Percentiles rank a stretch among this genome's conserved stretches.
These are phyloP conservation scores for Penicillium pulvis DNA, from an alignment of 495 filamentous ascomycete genomes.

Conservation along the genomic window DNA sequence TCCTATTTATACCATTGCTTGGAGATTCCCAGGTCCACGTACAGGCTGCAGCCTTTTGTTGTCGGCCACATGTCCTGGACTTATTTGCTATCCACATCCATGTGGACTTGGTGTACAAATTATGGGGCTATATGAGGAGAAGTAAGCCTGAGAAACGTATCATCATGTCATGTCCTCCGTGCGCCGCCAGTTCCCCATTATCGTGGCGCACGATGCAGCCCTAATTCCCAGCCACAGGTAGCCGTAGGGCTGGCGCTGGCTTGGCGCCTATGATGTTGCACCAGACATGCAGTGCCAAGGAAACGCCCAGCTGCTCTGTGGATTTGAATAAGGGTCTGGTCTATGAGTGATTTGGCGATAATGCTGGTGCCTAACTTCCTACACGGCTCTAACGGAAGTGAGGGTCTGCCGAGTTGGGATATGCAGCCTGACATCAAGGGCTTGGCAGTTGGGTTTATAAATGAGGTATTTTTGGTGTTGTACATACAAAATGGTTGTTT, in stretches of 20 bases:
- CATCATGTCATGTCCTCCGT: not conserved
- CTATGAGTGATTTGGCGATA: conserved; percentile 7
- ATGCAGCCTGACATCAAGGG: not conserved
- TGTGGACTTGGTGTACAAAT: not conserved
- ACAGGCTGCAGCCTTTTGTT: not conserved
- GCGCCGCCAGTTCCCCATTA: conserved; percentile 3
- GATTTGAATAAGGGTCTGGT: not conserved
- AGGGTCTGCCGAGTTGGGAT: not conserved
- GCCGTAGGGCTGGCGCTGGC: not conserved
- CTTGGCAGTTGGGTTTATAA: conserved; percentile 9
- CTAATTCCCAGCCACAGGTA: conserved; percentile 21
- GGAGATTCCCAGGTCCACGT: too few relatives aligned
- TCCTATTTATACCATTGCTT: not conserved
- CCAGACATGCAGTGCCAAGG: conserved; percentile 22
- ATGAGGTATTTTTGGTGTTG: not conserved
- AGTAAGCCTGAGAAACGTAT: not conserved
- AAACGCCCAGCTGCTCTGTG: not conserved
- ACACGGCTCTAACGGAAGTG: not conserved
- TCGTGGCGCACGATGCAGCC: conserved; percentile 24
- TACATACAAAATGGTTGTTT: not conserved
- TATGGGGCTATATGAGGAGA: not conserved
- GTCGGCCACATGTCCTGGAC: not conserved
- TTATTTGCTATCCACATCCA: not conserved
- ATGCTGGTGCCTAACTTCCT: conserved; percentile 24
- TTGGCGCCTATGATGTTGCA: conserved; percentile 20